A percentile compares a stretch with the other conserved stretches of the same genome.
phyloP scores from a whole-genome alignment of 1,284 basidiomycete genomes.

The Ustilago esculenta region DNA sequence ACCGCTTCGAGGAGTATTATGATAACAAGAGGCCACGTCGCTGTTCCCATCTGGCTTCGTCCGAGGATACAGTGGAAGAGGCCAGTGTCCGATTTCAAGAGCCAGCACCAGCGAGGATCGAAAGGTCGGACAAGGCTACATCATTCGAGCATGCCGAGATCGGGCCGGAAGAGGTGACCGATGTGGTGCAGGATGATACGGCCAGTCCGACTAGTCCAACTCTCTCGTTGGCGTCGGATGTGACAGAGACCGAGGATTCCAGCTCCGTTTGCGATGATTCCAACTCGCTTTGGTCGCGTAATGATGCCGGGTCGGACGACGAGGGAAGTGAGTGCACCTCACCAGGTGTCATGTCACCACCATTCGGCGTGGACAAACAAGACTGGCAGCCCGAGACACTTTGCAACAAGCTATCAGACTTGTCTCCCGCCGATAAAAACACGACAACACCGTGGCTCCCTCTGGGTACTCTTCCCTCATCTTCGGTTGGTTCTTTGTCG shows the following conservation, averaged over 20 bases:
- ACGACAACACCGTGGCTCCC: slow-evolving; percentile 8
- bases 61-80: slow-evolving; percentile 21
- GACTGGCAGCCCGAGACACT: slow-evolving; percentile 20
- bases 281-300: slow-evolving; percentile 36
- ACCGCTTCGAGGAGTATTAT: slow-evolving; percentile 44
- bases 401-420: slow-evolving; percentile 21
- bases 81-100: slow-evolving; percentile 32
- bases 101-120: slow-evolving; percentile 35
- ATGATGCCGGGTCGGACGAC: slow-evolving; percentile 12
- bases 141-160: too few relatives aligned
- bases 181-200: slow-evolving; percentile 11
- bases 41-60: slow-evolving; percentile 1
- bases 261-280: slow-evolving; percentile 33
- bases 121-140: neutral
- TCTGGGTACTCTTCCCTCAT: slow-evolving; percentile 23
- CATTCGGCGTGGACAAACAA: slow-evolving; percentile 1
- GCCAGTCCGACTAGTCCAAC: slow-evolving; percentile 26
- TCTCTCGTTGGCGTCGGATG: slow-evolving; percentile 11
- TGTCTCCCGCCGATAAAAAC: slow-evolving; percentile 4
- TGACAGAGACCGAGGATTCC: slow-evolving; percentile 23
- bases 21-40: slow-evolving; percentile 29
- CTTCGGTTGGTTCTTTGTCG: slow-evolving; percentile 8
- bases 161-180: slow-evolving; percentile 8
- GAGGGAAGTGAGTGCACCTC: slow-evolving; percentile 34
- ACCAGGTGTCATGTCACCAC: slow-evolving; percentile 30